Conservation (phyloP, 345 rosid species). For the Bretschneidera sinensis region DNA sequence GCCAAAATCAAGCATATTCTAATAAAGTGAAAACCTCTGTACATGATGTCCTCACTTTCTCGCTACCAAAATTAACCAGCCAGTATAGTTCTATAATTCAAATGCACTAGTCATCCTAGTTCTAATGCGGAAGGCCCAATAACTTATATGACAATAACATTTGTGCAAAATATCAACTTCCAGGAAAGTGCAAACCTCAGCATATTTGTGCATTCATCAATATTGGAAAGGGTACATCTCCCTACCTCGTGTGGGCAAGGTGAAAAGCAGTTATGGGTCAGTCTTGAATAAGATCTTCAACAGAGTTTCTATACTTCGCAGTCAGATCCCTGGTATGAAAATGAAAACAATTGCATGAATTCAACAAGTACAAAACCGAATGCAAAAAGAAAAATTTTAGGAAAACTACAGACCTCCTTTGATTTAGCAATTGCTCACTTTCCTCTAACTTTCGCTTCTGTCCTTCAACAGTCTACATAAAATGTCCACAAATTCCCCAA, state of each 20-base stretch:
- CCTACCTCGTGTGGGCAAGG: background rate
- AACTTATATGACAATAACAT: too few relatives aligned
- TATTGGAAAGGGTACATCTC: background rate
- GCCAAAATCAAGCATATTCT: too few relatives aligned
- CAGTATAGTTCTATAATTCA: too few relatives aligned
- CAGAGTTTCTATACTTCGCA: constrained; percentile 48
- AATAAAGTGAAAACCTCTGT: too few relatives aligned
- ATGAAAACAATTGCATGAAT: background rate
- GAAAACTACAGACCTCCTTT: constrained; percentile 41
- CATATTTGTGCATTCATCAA: background rate
- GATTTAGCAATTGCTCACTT: constrained; percentile 49
- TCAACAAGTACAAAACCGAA: constrained; percentile 8
- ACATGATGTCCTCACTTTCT: too few relatives aligned
- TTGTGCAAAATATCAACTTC: background rate
- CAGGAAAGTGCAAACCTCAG: background rate
- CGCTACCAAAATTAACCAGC: too few relatives aligned
- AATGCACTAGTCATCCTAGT: too few relatives aligned
- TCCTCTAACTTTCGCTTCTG: constrained; percentile 70
- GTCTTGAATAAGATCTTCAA: constrained; percentile 58
- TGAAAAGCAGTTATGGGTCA: constrained; percentile 32
- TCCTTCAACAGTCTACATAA: constrained; percentile 62
- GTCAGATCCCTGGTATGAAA: constrained; percentile 56
- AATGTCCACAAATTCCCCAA: background rate
- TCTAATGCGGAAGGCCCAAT: too few relatives aligned
- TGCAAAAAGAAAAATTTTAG: background rate